Conservation (phyloP, 202 grass and related monocot species). For the Saccharum hybrid region DNA sequence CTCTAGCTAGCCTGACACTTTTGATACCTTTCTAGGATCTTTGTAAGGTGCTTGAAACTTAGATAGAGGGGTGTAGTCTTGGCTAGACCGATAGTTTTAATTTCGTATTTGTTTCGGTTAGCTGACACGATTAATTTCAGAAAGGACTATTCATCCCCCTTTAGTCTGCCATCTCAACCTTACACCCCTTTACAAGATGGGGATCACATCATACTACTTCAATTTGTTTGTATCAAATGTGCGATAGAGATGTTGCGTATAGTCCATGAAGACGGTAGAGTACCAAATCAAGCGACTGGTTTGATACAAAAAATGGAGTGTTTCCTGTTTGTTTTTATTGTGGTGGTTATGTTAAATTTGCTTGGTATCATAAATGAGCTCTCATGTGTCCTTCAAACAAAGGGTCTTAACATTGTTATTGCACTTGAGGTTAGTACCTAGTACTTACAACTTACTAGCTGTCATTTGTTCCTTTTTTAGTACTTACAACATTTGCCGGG, state of each 20-base stretch:
- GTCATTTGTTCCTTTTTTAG: neutral
- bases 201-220: neutral
- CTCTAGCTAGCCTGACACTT: too few relatives aligned
- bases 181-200: neutral
- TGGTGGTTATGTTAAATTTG: neutral
- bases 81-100: too few relatives aligned
- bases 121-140: too few relatives aligned
- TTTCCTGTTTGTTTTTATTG: neutral
- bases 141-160: too few relatives aligned
- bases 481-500: neutral
- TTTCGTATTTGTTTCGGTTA: too few relatives aligned
- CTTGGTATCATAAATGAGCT: too few relatives aligned
- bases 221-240: neutral
- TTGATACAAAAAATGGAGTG: neutral
- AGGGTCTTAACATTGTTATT: slow-evolving; percentile 17
- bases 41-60: too few relatives aligned
- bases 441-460: neutral
- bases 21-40: too few relatives aligned
- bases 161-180: too few relatives aligned
- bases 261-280: neutral
- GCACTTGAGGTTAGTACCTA: slow-evolving; percentile 7
- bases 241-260: neutral
- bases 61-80: too few relatives aligned
- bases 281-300: neutral
- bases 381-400: neutral